Evolutionary conservation across 768 basidiomycete genomes (phyloP), one percentile per base, ranked within the genome.

Genomic region (Obba rivulosa): DNA sequence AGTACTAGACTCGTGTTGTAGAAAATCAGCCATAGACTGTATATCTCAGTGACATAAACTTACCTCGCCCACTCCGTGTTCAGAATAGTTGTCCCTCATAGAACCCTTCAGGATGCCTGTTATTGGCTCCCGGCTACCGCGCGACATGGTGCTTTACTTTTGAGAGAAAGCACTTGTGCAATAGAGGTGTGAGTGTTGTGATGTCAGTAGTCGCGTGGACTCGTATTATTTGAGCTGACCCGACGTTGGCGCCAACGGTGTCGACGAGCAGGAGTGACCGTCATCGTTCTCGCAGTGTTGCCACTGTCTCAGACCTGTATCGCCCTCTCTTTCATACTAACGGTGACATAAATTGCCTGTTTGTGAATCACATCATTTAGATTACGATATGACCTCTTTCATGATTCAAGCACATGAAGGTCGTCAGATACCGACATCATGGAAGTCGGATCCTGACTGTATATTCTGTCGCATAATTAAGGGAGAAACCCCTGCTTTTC

Each of bases 381-480:
- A 7, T 5, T 8, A 11, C 8, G 25, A 8, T 37, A 86, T 87
- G 85, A 87, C 85, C 49, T 85, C 83, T 28, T 85, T 83, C 68
- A 79, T 87, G 17, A 85, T 87, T 61, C 70, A 81, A 48, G 71
- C 76, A 18, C 84, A 85, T 57, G 68, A 75, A 34, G 61, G 67
- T 48, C 76, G 82, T 8, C 59, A 66, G 13, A 50, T 69, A 34
- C 69, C 75, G 16, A 50, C 63, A n/a, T 64, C 71, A n/a, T 83
- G 81, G 84, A 64, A 60, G 18, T 62, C 67, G 14, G 69, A 77
- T 49, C 52, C 69, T 3, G 66, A 70, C 21, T 88, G 85, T 57
- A 59, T 75, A 5, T 87, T 87, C 64, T 88, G 86, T 61, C 72
- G 74, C 35, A 85, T 88, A 48, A 68, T 86, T n/a, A 58, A 60